Evolutionary conservation across 202 grass and related monocot genomes (phyloP), one percentile per base, ranked within the genome.

Genomic region (Bolboschoenoplectus hybrid): DNA sequence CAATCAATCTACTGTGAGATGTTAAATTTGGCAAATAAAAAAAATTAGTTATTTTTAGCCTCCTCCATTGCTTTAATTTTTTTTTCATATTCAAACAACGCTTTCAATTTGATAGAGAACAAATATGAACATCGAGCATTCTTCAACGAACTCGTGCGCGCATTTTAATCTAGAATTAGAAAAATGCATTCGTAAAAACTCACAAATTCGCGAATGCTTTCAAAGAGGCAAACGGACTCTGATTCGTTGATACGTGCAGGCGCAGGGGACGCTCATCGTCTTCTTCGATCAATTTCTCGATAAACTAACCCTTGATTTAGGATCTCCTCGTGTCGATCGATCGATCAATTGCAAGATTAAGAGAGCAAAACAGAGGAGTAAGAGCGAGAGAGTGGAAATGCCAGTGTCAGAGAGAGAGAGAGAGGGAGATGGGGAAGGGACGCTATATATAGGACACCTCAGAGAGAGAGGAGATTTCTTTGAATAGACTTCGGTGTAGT

Each of bases 41-140:
- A 50, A 3, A 43, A 77, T 76, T 77, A 16, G 73, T 77, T 77
- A 77, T 77, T 77, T 77, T 77, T 77, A 77, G 73, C 50, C 9
- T 53, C 47, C 14, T 26, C 26, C 66, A 68, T 36, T 17, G 32
- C 26, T 39, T 77, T 16, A 26, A 26, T 10, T 38, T 9, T 67
- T 14, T 70, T 52, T 52, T 55, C 1, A 52, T 1, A 75, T 32
- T 75, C 17, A 72, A 72, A 19, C 34, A 49, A 73, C 16, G 17
- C 1, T 46, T 45, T 45, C 12, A 74, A 74, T 32, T 69, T 43
- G 38, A 43, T 12, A 16, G 39, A 12, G 34, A 32, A 51, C 9
- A 51, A 32, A 52, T 52, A 74, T 8, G 45, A 51, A 35, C 71
- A 52, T 74, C 10, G 20, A 51, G 26, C 43, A 74, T 74, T 51